Conservation (phyloP, 2,329 filamentous ascomycete genomes). For the Aspergillus piperis region DNA sequence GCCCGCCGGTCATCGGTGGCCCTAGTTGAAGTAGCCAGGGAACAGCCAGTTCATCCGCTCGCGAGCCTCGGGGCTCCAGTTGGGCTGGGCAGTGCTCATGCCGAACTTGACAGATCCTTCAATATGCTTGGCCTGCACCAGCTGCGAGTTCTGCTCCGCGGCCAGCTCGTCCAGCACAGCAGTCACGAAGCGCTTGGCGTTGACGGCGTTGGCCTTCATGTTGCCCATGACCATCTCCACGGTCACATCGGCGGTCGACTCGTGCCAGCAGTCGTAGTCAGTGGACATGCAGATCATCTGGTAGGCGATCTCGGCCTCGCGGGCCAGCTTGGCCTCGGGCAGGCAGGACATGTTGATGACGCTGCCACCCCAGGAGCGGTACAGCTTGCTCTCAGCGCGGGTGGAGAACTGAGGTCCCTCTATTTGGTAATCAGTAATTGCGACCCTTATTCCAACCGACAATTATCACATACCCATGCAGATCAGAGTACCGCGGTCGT, state of each 20-base stretch:
- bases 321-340: conserved; percentile 92
- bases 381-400: conserved; percentile 91
- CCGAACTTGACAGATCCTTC: conserved; percentile 75
- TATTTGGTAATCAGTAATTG: conserved; percentile 33
- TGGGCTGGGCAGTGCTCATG: conserved; percentile 79
- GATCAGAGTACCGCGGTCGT: conserved; percentile 80
- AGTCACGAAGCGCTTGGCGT: conserved; percentile 80
- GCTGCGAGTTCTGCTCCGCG: conserved; percentile 71
- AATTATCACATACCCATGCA: conserved; percentile 73
- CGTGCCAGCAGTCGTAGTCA: conserved; percentile 98
- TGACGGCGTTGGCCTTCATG: conserved; percentile 90
- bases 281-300: conserved; percentile 99
- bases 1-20: neutral
- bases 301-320: conserved; percentile 94
- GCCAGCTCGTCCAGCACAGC: conserved; percentile 84
- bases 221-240: conserved; percentile 97
- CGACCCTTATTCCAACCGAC: neutral
- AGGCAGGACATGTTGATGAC: conserved; percentile 99
- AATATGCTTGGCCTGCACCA: conserved; percentile 79
- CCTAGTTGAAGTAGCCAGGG: conserved; percentile 68
- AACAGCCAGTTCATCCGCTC: conserved; percentile 85
- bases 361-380: conserved; percentile 87
- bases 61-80: conserved; percentile 71
- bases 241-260: conserved; percentile 74
- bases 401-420: conserved; percentile 99